These are phyloP conservation scores for Quercus bicolor DNA, from an alignment of 306 rosid species.

Conservation along the genomic window DNA sequence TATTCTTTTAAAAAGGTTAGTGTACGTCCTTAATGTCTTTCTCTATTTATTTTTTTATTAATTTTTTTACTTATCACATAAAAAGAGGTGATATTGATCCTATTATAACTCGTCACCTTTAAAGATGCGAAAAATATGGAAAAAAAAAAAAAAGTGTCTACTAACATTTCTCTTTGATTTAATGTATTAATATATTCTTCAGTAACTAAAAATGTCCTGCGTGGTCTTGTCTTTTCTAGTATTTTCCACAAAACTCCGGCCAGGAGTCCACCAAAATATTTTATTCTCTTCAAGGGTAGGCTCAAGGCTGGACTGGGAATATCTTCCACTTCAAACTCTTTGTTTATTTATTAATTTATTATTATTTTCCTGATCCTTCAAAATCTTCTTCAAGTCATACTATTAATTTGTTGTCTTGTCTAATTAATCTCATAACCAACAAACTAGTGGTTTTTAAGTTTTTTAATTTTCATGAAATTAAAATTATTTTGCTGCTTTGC, in stretches of 20 bases:
- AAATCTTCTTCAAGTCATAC: background rate
- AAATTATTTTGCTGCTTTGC: background rate
- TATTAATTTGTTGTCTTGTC: background rate
- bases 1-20: too few species aligned
- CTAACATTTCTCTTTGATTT: too few species aligned
- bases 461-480: background rate
- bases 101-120: too few species aligned
- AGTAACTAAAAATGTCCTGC: background rate
- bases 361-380: background rate
- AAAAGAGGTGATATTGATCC: too few species aligned
- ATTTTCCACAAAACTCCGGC: slow-evolving; percentile 7
- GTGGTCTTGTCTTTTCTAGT: slow-evolving; percentile 13
- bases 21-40: too few species aligned
- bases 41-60: too few species aligned
- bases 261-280: background rate
- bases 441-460: background rate
- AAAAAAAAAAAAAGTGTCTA: too few species aligned
- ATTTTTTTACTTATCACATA: too few species aligned
- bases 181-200: too few species aligned
- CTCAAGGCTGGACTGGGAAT: background rate
- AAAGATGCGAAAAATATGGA: too few species aligned
- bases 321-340: background rate
- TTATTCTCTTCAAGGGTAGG: background rate
- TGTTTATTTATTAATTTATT: background rate
- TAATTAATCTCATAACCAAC: background rate